phyloP scores from a whole-genome alignment of 2,329 filamentous ascomycete species.

The Cryphonectria carpinicola region DNA sequence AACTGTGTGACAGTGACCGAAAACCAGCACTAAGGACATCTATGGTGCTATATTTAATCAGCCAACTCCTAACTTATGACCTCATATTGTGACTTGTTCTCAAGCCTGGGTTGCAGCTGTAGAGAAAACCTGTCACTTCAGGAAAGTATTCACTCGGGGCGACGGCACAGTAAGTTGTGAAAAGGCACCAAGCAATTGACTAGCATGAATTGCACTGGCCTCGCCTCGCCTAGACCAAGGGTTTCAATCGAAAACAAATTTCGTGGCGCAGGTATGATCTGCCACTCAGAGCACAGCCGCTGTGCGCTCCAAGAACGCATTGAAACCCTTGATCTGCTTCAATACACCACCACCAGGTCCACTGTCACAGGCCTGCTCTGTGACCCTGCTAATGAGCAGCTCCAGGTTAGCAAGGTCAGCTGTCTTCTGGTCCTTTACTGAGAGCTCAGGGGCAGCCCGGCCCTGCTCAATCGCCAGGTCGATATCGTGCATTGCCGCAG shows the following conservation, averaged over 20 bases:
- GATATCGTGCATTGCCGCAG: slow-evolving; percentile 63
- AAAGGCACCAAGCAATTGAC: not conserved
- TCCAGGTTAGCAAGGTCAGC: slow-evolving; percentile 62
- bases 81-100: not conserved
- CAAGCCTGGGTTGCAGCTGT: not conserved
- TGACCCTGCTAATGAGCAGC: slow-evolving; percentile 57
- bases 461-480: slow-evolving; percentile 55
- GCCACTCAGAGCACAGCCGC: slow-evolving; percentile 56
- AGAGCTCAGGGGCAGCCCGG: slow-evolving; percentile 51
- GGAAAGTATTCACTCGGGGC: not conserved
- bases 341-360: slow-evolving; percentile 54
- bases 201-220: not conserved
- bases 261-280: not conserved
- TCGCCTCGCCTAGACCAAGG: too few relatives aligned
- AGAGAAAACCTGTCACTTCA: not conserved
- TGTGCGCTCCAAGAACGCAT: slow-evolving; percentile 64
- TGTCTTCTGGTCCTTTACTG: slow-evolving; percentile 49
- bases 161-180: not conserved
- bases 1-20: not conserved
- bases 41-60: not conserved
- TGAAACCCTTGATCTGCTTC: slow-evolving; percentile 63
- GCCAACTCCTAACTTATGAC: not conserved
- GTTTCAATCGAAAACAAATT: not conserved
- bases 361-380: slow-evolving; percentile 55
- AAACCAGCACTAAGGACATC: not conserved